These are phyloP conservation scores for Lotmaria passim DNA, from an alignment of 208 protist species.

Conservation along the genomic window DNA sequence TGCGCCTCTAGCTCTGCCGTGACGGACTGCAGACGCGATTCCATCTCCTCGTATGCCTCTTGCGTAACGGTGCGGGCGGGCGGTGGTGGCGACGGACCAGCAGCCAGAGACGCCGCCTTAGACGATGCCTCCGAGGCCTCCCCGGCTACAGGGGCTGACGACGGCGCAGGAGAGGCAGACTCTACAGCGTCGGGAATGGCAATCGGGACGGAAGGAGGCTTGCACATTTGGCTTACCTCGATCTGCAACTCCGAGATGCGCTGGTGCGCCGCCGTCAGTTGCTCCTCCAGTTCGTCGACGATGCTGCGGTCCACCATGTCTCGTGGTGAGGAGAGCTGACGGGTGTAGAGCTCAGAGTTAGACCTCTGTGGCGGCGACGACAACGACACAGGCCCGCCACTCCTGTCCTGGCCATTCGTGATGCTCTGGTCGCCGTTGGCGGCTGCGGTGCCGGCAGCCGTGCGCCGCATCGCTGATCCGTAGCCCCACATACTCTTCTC, in stretches of 20 bases:
- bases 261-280: constrained; percentile 42
- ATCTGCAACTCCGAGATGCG: constrained; percentile 45
- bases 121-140: background rate
- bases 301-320: constrained; percentile 29
- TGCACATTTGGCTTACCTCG: background rate
- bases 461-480: background rate
- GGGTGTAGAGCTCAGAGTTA: background rate
- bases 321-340: constrained; percentile 16
- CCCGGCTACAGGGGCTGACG: background rate
- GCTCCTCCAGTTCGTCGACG: constrained; percentile 53
- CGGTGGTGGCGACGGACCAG: background rate
- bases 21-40: constrained; percentile 22
- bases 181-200: background rate
- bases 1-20: constrained; percentile 27
- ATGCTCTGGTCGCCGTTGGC: background rate
- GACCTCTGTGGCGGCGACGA: background rate
- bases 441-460: background rate
- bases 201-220: background rate
- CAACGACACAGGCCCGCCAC: background rate
- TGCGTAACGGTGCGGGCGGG: background rate
- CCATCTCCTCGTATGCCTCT: constrained; percentile 26
- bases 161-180: background rate
- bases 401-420: too few relatives aligned
- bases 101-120: too few relatives aligned
- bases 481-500: constrained; percentile 18